These are phyloP conservation scores for Tricholomella constricta DNA, from an alignment of 768 basidiomycete genomes.

Conservation along the genomic window DNA sequence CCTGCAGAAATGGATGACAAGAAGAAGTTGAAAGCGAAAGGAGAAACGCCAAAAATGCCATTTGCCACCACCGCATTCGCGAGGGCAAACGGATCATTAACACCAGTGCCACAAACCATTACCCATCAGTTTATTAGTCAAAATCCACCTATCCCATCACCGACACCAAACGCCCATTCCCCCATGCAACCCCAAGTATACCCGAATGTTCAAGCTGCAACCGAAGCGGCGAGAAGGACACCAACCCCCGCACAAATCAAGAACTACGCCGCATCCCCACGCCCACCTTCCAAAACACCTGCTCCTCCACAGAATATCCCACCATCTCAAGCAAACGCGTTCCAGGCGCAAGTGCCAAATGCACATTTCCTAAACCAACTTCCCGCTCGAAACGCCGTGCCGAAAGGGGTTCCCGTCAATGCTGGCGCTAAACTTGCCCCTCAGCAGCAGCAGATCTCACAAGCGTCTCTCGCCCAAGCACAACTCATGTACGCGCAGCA, in stretches of 20 bases:
- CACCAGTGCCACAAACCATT: slow-evolving; percentile 33
- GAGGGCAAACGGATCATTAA: slow-evolving; percentile 33
- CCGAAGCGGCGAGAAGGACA: slow-evolving; percentile 33
- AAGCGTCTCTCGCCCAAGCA: not conserved
- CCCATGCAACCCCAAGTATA: slow-evolving; percentile 42
- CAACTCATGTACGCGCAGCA: slow-evolving; percentile 3
- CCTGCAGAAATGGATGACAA: slow-evolving; percentile 32
- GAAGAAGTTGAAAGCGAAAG: slow-evolving; percentile 27
- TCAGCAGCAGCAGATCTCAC: slow-evolving; percentile 2
- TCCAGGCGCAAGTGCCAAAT: slow-evolving; percentile 11
- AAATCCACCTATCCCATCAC: slow-evolving; percentile 29
- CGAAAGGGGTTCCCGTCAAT: slow-evolving; percentile 1
- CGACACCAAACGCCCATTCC: slow-evolving; percentile 25
- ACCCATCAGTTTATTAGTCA: slow-evolving; percentile 38
- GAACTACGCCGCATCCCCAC: slow-evolving; percentile 19
- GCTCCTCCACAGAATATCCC: slow-evolving; percentile 15
- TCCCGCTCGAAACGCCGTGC: not conserved
- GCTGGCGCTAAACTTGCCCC: not conserved
- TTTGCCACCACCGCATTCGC: slow-evolving; percentile 27
- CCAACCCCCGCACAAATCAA: slow-evolving; percentile 37
- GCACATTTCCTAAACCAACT: slow-evolving; percentile 10
- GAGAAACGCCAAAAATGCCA: slow-evolving; percentile 16
- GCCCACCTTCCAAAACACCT: slow-evolving; percentile 22
- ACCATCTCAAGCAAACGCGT: slow-evolving; percentile 16
- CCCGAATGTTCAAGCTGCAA: slow-evolving; percentile 35